These are phyloP conservation scores for Calophaca sinica DNA, from an alignment of 306 rosid genomes.

Conservation along the genomic window DNA sequence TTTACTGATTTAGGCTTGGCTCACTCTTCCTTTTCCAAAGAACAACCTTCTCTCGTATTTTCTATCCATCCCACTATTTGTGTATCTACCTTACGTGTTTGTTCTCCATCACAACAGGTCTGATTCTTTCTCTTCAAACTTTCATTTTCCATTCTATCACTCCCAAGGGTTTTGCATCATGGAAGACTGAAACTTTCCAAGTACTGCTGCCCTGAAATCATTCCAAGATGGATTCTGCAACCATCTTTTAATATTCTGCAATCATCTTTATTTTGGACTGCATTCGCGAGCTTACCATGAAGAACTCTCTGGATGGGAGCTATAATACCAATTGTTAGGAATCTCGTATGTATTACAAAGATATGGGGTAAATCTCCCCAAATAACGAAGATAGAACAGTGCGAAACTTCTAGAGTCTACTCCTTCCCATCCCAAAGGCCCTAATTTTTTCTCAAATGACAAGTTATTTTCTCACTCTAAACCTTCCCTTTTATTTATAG, in stretches of 20 bases:
- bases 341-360: neutral
- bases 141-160: constrained; percentile 8
- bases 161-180: constrained; percentile 4
- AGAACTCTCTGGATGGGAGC: constrained; percentile 7
- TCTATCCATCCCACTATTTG: neutral
- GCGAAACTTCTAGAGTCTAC: neutral
- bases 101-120: neutral
- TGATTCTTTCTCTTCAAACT: neutral
- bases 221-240: constrained; percentile 1
- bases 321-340: neutral
- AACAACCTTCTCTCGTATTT: neutral
- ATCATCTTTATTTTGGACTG: constrained; percentile 8
- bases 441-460: neutral
- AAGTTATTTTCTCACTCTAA: neutral
- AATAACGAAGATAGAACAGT: neutral
- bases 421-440: neutral
- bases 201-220: neutral
- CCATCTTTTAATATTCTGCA: neutral
- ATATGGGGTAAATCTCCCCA: constrained; percentile 1
- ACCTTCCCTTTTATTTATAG: neutral
- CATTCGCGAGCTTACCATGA: constrained; percentile 2
- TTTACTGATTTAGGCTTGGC: neutral
- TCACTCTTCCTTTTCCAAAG: neutral
- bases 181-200: neutral
- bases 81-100: neutral